phyloP scores from a whole-genome alignment of 2,329 filamentous ascomycete genomes.

The Colletotrichum shisoi region DNA sequence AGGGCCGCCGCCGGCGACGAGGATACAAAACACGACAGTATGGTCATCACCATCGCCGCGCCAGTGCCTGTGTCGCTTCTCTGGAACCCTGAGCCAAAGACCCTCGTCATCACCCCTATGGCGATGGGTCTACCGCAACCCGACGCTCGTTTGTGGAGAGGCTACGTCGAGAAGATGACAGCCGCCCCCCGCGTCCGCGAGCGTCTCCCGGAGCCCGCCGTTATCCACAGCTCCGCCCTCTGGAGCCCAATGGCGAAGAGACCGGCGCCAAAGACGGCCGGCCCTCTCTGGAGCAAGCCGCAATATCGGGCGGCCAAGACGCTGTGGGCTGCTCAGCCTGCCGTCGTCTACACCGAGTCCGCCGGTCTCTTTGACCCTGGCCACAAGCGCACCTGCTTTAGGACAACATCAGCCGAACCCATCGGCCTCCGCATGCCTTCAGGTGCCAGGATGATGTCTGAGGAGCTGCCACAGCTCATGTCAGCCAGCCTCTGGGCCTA shows the following conservation, averaged over 20 bases:
- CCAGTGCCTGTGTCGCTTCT: slow-evolving; percentile 28
- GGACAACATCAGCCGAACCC: slow-evolving; percentile 37
- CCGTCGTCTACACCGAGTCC: slow-evolving; percentile 22
- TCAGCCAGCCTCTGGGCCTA: slow-evolving; percentile 50
- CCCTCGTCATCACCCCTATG: slow-evolving; percentile 14
- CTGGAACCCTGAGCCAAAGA: slow-evolving; percentile 35
- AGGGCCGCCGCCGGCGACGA: slow-evolving; percentile 43
- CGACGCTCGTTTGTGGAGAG: slow-evolving; percentile 49
- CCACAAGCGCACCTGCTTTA: slow-evolving; percentile 40
- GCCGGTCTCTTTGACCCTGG: slow-evolving; percentile 41
- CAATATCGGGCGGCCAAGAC: not conserved
- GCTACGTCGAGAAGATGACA: slow-evolving; percentile 45
- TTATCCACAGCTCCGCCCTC: slow-evolving; percentile 50
- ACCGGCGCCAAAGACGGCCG: not conserved
- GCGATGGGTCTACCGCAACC: slow-evolving; percentile 50
- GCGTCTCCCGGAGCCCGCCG: slow-evolving; percentile 43
- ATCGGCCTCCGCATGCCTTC: slow-evolving; percentile 37
- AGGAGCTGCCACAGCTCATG: slow-evolving; percentile 45
- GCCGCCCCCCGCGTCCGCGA: slow-evolving; percentile 45
- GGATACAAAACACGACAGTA: slow-evolving; percentile 42
- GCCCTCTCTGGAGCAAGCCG: slow-evolving; percentile 36
- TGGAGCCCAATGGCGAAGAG: slow-evolving; percentile 44
- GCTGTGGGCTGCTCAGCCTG: slow-evolving; percentile 39
- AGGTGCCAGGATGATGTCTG: slow-evolving; percentile 42
- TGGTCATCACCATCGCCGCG: slow-evolving; percentile 46